Evolutionary conservation across 257 asterid species (phyloP).

Genomic region (Solanum ossicruentum): DNA sequence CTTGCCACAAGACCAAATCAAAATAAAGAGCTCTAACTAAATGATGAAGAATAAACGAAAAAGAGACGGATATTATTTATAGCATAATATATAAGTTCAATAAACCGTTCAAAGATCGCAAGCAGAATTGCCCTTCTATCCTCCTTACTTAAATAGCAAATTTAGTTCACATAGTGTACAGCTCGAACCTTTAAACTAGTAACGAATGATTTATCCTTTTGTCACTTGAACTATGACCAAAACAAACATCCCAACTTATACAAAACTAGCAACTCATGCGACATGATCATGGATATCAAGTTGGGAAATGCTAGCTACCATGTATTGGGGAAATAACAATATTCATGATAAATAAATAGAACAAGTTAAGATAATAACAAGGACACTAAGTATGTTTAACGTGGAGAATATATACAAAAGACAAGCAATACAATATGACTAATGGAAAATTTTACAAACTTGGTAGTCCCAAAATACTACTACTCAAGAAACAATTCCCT

Average conservation of each 20-base stretch:
- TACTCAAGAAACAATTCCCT: background rate
- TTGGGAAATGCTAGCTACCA: background rate
- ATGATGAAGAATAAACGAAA: background rate
- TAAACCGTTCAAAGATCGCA: background rate
- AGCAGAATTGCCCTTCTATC: background rate
- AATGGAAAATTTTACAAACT: background rate
- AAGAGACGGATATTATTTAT: background rate
- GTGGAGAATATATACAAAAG: background rate
- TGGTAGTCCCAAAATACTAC: no score
- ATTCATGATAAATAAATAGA: background rate
- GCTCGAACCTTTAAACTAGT: background rate
- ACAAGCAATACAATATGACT: no score
- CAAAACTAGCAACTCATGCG: background rate
- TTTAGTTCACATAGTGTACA: no score
- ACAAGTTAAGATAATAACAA: background rate
- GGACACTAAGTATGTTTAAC: background rate
- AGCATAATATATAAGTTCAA: background rate
- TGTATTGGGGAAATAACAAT: background rate
- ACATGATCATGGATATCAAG: background rate
- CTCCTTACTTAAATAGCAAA: background rate
- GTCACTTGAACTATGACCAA: background rate
- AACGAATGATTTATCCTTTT: background rate
- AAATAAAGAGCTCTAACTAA: background rate
- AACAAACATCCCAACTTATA: background rate
- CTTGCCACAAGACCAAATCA: background rate